A percentile compares a stretch with the other conserved stretches of the same genome.
Conservation (phyloP, 2,329 filamentous ascomycete species). For the Phoma sp. region DNA sequence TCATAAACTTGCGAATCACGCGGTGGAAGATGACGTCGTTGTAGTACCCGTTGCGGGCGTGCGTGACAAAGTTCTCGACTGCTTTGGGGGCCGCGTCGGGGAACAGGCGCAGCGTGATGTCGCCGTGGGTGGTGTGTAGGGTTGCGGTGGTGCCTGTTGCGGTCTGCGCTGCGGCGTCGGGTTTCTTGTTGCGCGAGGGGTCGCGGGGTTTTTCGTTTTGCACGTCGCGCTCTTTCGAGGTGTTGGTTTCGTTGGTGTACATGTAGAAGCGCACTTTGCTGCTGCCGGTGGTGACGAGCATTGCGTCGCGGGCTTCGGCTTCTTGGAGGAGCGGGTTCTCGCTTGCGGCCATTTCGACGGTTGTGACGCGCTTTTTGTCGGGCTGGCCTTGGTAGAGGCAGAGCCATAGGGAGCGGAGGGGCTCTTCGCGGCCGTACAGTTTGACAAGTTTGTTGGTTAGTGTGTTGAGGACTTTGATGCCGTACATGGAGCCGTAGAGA, state of each 20-base stretch:
- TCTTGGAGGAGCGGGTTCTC: constrained; percentile 92
- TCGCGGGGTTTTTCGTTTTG: constrained; percentile 91
- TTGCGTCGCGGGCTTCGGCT: constrained; percentile 88
- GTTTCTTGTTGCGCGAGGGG: constrained; percentile 56
- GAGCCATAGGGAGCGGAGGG: constrained; percentile 82
- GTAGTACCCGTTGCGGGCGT: constrained; percentile 89
- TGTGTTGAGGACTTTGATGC: constrained; percentile 95
- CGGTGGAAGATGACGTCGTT: constrained; percentile 98
- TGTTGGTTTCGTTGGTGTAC: constrained; percentile 88
- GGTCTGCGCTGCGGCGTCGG: constrained; percentile 62
- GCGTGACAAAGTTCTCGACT: constrained; percentile 96
- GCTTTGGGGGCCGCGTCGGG: constrained; percentile 91
- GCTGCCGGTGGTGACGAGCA: constrained; percentile 82
- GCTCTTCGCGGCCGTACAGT: constrained; percentile 88
- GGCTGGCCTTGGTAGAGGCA: constrained; percentile 93
- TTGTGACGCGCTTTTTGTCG: constrained; percentile 90
- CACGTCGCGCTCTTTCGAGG: constrained; percentile 73
- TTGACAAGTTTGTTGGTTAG: constrained; percentile 92
- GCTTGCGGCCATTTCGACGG: constrained; percentile 95
- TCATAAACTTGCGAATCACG: constrained; percentile 98
- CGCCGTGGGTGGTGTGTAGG: constrained; percentile 91
- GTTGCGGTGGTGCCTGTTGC: constrained; percentile 82
- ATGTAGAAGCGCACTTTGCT: constrained; percentile 96
- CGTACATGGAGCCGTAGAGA: constrained; percentile 89
- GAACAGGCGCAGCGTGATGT: constrained; percentile 92